These are phyloP conservation scores for Apophysomyces ossiformis DNA, from an alignment of 371 early-diverging fungal species.

Conservation along the genomic window DNA sequence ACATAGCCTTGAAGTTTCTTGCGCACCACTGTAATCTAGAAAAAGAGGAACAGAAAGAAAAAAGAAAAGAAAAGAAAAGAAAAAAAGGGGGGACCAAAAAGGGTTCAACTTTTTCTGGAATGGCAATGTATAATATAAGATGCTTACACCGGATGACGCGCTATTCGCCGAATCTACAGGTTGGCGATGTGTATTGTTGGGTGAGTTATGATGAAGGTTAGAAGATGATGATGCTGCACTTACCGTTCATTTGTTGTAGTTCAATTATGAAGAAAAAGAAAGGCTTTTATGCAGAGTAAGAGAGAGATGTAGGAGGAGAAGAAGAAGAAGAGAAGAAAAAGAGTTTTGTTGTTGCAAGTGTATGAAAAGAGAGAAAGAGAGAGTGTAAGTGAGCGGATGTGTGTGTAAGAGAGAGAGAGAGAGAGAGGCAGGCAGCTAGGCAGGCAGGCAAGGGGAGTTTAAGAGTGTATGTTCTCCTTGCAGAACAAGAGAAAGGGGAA, in stretches of 20 bases:
- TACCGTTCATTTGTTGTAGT: constrained; percentile 16
- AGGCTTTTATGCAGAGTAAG: neutral
- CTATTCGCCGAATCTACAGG: constrained; percentile 23
- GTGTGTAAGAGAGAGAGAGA: neutral
- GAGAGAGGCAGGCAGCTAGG: neutral
- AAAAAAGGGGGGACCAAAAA: too few relatives aligned
- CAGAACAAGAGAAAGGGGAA: constrained; percentile 13
- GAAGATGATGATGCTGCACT: neutral
- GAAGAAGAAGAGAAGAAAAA: neutral
- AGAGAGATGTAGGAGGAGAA: constrained; percentile 1
- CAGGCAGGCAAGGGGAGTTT: constrained; percentile 8
- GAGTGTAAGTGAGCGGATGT: neutral
- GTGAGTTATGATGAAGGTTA: neutral
- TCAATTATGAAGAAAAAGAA: constrained; percentile 1
- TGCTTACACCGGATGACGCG: constrained; percentile 29
- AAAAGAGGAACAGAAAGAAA: neutral
- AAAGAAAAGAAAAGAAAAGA: neutral
- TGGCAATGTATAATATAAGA: neutral
- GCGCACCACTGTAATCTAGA: constrained; percentile 50
- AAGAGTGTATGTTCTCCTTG: constrained; percentile 1
- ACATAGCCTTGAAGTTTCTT: constrained; percentile 92
- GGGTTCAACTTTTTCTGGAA: too few relatives aligned
- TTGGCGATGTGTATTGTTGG: neutral
- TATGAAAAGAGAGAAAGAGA: constrained; percentile 2
- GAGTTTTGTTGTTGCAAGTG: neutral